phyloP scores from a whole-genome alignment of 805 yeast species.

The Lipomyces orientalis region DNA sequence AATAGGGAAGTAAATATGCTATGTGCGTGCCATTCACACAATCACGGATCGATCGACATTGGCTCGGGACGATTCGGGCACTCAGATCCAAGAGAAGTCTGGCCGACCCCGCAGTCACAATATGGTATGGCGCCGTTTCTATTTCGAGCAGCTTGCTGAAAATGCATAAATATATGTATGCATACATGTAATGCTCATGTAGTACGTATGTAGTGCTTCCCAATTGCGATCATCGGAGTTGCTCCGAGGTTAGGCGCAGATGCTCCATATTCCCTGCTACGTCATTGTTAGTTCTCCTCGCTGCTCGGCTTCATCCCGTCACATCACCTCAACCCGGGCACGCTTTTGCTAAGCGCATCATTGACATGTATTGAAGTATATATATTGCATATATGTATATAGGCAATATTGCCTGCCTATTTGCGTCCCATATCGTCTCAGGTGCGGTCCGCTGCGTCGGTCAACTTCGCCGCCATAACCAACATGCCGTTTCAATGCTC shows the following conservation, averaged over 20 bases:
- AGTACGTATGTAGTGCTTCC: neutral
- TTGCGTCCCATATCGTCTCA: neutral
- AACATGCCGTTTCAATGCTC: neutral
- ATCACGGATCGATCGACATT: neutral
- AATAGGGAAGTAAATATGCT: neutral
- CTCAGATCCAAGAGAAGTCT: neutral
- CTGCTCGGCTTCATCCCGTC: too few species aligned
- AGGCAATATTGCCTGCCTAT: too few species aligned
- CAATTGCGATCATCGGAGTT: neutral
- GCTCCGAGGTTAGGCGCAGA: neutral
- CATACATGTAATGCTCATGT: neutral
- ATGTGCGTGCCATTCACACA: neutral
- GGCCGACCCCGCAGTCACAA: neutral
- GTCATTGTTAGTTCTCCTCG: too few species aligned
- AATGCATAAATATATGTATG: neutral
- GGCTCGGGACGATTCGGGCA: neutral
- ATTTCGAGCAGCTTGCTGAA: neutral
- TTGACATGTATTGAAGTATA: too few species aligned
- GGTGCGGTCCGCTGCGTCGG: neutral
- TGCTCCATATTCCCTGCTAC: neutral
- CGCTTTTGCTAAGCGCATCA: too few species aligned
- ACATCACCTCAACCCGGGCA: too few species aligned
- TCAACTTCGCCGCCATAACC: neutral
- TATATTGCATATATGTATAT: too few species aligned
- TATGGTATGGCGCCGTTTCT: too few species aligned